A percentile compares a stretch with the other conserved stretches of the same genome.
These are phyloP conservation scores for Pleurotus giganteus DNA, from an alignment of 768 basidiomycete genomes.

Conservation along the genomic window DNA sequence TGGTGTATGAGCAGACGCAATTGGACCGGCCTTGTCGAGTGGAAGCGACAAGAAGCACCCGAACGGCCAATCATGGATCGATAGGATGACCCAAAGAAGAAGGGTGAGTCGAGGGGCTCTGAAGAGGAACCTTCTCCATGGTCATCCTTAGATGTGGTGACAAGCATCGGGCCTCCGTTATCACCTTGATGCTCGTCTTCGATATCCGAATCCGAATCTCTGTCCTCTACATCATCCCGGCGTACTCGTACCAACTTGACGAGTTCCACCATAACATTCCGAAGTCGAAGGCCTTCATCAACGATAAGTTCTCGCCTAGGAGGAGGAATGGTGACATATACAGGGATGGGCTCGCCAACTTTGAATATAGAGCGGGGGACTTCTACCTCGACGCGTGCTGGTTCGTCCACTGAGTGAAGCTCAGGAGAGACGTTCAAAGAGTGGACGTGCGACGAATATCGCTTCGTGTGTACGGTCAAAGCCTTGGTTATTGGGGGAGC, in stretches of 20 bases:
- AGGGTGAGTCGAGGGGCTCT: constrained; percentile 37
- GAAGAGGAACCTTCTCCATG: constrained; percentile 33
- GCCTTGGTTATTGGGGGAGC: constrained; percentile 47
- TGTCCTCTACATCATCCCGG: constrained; percentile 39
- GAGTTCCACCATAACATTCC: constrained; percentile 81
- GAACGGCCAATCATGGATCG: constrained; percentile 71
- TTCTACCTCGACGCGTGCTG: constrained; percentile 67
- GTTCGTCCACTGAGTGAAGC: constrained; percentile 53
- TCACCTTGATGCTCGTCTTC: constrained; percentile 22
- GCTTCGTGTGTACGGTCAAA: constrained; percentile 66
- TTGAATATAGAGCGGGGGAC: constrained; percentile 71
- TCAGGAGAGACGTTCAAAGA: constrained; percentile 59
- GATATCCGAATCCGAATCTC: constrained; percentile 29
- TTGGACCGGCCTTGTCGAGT: constrained; percentile 68
- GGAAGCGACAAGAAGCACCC: constrained; percentile 91
- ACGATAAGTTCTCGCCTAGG: constrained; percentile 67
- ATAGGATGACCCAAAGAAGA: constrained; percentile 40
- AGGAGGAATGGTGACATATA: constrained; percentile 80
- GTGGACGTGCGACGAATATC: constrained; percentile 67
- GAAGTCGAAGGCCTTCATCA: constrained; percentile 67
- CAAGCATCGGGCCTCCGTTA: constrained; percentile 29
- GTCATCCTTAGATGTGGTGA: constrained; percentile 15
- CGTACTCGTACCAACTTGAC: constrained; percentile 63
- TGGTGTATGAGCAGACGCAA: constrained; percentile 82
- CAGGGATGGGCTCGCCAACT: constrained; percentile 70